A percentile compares a stretch with the other conserved stretches of the same genome.
These are phyloP conservation scores for Acanthamoeba castellanii DNA, from an alignment of 208 protist species.

Conservation along the genomic window DNA sequence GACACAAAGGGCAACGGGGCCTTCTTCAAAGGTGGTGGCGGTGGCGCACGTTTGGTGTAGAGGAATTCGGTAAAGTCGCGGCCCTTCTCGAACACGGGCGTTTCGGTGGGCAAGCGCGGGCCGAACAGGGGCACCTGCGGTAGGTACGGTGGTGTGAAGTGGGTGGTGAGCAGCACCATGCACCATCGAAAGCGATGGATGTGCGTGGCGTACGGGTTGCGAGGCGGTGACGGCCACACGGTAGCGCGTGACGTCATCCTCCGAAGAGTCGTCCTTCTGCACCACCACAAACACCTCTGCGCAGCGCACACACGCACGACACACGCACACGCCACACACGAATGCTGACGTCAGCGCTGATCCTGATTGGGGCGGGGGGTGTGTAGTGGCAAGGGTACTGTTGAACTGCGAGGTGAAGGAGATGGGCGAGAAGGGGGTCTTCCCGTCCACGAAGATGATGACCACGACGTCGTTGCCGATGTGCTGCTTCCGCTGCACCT, in stretches of 20 bases:
- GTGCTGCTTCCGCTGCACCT: constrained; percentile 57
- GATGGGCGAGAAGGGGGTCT: constrained; percentile 61
- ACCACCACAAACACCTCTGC: constrained; percentile 58
- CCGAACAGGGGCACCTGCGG: constrained; percentile 68
- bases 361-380: neutral
- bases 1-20: no score
- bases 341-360: neutral
- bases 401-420: constrained; percentile 74
- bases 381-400: neutral
- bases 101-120: neutral
- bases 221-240: constrained; percentile 27
- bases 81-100: constrained; percentile 64
- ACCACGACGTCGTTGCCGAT: constrained; percentile 72
- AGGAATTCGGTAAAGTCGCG: constrained; percentile 62
- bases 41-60: constrained; percentile 56
- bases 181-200: no score
- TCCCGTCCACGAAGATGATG: constrained; percentile 70
- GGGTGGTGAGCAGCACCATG: no score
- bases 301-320: neutral
- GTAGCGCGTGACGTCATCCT: constrained; percentile 12
- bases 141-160: no score
- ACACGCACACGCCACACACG: neutral
- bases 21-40: no score
- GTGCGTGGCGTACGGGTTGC: constrained; percentile 1
- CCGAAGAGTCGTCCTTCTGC: constrained; percentile 54